These are phyloP conservation scores for Basipetospora chlamydospora DNA, from an alignment of 2,329 filamentous ascomycete species.

Conservation along the genomic window DNA sequence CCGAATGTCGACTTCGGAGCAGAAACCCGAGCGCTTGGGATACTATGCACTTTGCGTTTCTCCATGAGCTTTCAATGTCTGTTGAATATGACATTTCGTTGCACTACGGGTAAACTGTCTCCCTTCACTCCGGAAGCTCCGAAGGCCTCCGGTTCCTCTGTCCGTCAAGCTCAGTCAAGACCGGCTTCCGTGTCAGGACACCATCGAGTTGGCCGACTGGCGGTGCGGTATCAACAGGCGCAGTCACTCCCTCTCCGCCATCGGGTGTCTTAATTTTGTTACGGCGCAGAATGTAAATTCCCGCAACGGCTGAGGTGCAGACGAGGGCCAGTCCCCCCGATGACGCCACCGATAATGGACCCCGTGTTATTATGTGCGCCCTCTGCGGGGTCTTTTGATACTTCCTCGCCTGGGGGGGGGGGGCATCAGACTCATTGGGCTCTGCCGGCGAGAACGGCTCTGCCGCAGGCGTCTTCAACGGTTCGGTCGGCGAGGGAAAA, in stretches of 20 bases:
- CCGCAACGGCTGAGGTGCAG: conserved; percentile 14
- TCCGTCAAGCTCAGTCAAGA: not conserved
- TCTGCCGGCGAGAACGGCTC: not conserved
- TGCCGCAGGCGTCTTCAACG: not conserved
- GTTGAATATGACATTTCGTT: not conserved
- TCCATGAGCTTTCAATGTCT: no score
- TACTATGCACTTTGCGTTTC: no score
- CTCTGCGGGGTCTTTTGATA: not conserved
- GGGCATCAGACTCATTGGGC: no score
- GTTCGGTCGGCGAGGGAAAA: conserved; percentile 8
- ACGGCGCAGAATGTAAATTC: conserved; percentile 8
- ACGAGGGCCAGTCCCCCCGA: conserved; percentile 20
- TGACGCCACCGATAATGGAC: conserved; percentile 19
- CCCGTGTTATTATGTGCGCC: conserved; percentile 16
- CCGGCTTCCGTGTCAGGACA: not conserved
- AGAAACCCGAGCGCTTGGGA: no score
- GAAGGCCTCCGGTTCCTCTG: not conserved
- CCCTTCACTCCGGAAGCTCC: not conserved
- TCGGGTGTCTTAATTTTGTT: not conserved
- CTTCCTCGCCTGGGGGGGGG: not conserved
- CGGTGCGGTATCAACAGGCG: no score
- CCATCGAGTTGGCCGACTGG: not conserved
- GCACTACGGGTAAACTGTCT: not conserved
- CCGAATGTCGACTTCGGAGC: no score
- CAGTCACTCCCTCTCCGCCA: not conserved